Evolutionary conservation across 2,329 filamentous ascomycete species (phyloP).

Genomic region (Aspergillus brasiliensis): DNA sequence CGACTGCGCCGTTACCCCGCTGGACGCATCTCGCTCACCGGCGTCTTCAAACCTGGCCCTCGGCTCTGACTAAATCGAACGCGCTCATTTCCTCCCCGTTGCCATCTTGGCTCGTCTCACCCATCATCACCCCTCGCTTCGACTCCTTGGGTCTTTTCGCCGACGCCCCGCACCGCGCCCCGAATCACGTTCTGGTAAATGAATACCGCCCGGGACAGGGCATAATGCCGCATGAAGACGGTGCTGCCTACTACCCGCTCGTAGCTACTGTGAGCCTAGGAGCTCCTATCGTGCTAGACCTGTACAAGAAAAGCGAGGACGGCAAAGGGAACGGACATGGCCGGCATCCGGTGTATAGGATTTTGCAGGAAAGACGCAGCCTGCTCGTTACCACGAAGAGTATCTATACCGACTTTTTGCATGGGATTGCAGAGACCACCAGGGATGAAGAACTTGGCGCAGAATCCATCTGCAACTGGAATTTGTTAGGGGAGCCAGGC

Average conservation of each 20-base stretch:
- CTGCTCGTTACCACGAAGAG: conserved; percentile 58
- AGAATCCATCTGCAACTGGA: conserved; percentile 59
- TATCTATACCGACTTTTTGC: conserved; percentile 60
- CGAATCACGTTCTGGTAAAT: conserved; percentile 93
- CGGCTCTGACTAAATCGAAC: conserved; percentile 72
- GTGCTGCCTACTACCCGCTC: conserved; percentile 79
- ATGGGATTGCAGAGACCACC: conserved; percentile 58
- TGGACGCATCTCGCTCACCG: conserved; percentile 91
- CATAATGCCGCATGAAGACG: conserved; percentile 98
- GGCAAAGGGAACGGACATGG: conserved; percentile 7
- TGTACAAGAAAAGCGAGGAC: conserved; percentile 63
- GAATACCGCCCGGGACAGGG: conserved; percentile 85
- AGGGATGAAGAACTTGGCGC: conserved; percentile 67
- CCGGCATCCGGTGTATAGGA: conserved; percentile 50
- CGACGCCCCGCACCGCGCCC: conserved; percentile 69
- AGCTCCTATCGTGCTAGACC: conserved; percentile 73
- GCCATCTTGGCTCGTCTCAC: conserved; percentile 72
- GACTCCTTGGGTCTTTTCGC: conserved; percentile 54
- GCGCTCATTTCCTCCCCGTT: conserved; percentile 71
- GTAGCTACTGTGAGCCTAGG: conserved; percentile 91
- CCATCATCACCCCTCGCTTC: conserved; percentile 63
- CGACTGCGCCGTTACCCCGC: conserved; percentile 68
- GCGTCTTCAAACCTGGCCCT: conserved; percentile 88
- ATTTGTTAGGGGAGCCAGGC: conserved; percentile 50
- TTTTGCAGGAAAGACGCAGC: conserved; percentile 83